Percentiles rank a stretch among this genome's conserved stretches.
Conservation (phyloP, 2,329 filamentous ascomycete genomes). For the Monosporascus ibericus region DNA sequence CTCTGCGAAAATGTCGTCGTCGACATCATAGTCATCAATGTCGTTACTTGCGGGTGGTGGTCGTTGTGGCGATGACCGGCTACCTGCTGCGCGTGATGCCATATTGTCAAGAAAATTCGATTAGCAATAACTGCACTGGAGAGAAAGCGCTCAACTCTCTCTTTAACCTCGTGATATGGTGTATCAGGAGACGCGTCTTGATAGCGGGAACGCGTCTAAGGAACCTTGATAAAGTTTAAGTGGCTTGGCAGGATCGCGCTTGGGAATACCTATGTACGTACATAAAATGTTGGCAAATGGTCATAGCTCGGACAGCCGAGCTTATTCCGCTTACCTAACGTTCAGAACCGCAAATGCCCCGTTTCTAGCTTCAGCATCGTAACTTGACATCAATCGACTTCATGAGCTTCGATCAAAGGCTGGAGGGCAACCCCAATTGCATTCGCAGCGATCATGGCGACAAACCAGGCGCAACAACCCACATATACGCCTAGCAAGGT, state of each 20-base stretch:
- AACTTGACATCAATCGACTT: conserved; percentile 11
- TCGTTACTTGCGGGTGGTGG: conserved; percentile 50
- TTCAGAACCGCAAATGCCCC: conserved; percentile 9
- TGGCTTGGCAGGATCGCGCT: background rate
- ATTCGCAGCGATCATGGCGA: conserved; percentile 33
- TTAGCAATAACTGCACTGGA: background rate
- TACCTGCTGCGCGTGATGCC: conserved; percentile 18
- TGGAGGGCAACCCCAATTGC: conserved; percentile 22
- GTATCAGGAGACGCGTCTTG: conserved; percentile 1
- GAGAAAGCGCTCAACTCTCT: background rate
- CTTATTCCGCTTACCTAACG: background rate
- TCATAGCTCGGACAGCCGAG: conserved; percentile 5
- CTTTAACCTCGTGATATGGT: background rate
- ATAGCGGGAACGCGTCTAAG: conserved; percentile 7
- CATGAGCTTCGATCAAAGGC: conserved; percentile 10
- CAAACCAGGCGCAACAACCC: conserved; percentile 26
- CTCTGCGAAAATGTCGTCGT: conserved; percentile 46
- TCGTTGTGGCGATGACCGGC: conserved; percentile 5
- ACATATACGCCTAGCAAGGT: conserved; percentile 69
- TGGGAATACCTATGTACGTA: conserved; percentile 1
- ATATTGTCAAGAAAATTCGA: conserved; percentile 12
- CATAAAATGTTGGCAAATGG: conserved; percentile 3
- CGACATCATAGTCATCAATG: conserved; percentile 71
- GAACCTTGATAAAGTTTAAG: conserved; percentile 2
- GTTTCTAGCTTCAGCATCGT: conserved; percentile 17